Conservation (phyloP, 2,329 filamentous ascomycete species). For the Aureobasidium lini region DNA sequence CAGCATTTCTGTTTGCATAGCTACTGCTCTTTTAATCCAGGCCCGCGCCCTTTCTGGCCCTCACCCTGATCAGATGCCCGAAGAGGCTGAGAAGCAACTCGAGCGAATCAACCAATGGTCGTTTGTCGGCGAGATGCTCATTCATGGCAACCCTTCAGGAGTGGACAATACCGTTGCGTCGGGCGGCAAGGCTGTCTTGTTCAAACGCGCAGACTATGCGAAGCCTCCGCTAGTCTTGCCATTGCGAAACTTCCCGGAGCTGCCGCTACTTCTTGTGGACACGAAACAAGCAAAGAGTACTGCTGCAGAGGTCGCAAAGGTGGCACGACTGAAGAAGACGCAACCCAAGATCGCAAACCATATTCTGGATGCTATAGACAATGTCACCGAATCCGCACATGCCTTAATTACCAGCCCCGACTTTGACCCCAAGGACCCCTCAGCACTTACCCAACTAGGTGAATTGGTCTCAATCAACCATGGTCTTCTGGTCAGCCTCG, state of each 20-base stretch:
- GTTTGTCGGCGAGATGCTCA: conserved; percentile 93
- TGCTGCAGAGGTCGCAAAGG: conserved; percentile 76
- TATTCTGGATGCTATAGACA: conserved; percentile 80
- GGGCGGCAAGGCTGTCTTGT: conserved; percentile 89
- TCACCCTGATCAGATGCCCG: conserved; percentile 79
- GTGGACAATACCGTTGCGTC: conserved; percentile 95
- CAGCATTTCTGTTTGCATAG: conserved; percentile 85
- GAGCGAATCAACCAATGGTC: conserved; percentile 97
- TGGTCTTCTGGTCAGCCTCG: conserved; percentile 79
- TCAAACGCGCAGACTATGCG: conserved; percentile 67
- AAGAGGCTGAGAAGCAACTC: conserved; percentile 82
- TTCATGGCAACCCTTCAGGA: conserved; percentile 92
- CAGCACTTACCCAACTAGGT: conserved; percentile 65
- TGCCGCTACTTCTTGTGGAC: conserved; percentile 84
- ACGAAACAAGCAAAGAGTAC: conserved; percentile 85
- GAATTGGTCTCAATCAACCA: conserved; percentile 92
- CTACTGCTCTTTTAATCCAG: conserved; percentile 76
- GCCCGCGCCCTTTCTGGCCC: conserved; percentile 82
- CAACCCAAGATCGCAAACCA: conserved; percentile 72
- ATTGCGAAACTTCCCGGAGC: conserved; percentile 80
- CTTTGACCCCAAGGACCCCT: conserved; percentile 59
- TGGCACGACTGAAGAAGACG: conserved; percentile 59
- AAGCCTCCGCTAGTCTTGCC: conserved; percentile 70
- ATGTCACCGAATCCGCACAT: conserved; percentile 55
- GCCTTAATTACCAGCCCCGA: conserved; percentile 47